Conservation (phyloP, 306 rosid genomes). For the Casuarina cunninghamiana region DNA sequence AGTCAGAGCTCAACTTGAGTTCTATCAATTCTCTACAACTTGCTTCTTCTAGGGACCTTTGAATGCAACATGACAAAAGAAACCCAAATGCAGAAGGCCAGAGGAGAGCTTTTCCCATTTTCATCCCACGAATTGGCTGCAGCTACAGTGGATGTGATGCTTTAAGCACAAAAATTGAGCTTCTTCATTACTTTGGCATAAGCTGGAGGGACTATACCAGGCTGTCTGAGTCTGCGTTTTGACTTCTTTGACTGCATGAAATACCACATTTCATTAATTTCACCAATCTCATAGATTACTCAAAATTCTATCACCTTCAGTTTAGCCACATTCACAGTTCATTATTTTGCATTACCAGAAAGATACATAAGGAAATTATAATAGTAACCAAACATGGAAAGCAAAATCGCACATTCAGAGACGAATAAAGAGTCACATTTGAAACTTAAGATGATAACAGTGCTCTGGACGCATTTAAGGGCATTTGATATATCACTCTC, state of each 20-base stretch:
- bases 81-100: constrained; percentile 16
- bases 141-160: constrained; percentile 18
- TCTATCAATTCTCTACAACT: constrained; percentile 20
- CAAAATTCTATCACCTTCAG: neutral
- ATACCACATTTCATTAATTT: constrained; percentile 27
- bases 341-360: neutral
- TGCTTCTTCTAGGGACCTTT: constrained; percentile 37
- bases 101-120: constrained; percentile 22
- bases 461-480: neutral
- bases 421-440: neutral
- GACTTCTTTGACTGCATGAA: constrained; percentile 86
- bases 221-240: constrained; percentile 77
- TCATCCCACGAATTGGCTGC: constrained; percentile 23
- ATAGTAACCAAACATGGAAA: neutral
- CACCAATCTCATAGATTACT: neutral
- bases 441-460: neutral
- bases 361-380: neutral
- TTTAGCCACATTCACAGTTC: neutral
- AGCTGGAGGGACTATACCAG: constrained; percentile 64
- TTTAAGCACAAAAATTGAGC: constrained; percentile 65
- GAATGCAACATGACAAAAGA: constrained; percentile 24
- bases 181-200: constrained; percentile 95
- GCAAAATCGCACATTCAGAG: neutral
- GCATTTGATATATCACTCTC: neutral
- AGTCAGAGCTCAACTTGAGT: constrained; percentile 18